A percentile compares a stretch with the other conserved stretches of the same genome.
These are phyloP conservation scores for Rutstroemia sp. DNA, from an alignment of 2,329 filamentous ascomycete species.

Conservation along the genomic window DNA sequence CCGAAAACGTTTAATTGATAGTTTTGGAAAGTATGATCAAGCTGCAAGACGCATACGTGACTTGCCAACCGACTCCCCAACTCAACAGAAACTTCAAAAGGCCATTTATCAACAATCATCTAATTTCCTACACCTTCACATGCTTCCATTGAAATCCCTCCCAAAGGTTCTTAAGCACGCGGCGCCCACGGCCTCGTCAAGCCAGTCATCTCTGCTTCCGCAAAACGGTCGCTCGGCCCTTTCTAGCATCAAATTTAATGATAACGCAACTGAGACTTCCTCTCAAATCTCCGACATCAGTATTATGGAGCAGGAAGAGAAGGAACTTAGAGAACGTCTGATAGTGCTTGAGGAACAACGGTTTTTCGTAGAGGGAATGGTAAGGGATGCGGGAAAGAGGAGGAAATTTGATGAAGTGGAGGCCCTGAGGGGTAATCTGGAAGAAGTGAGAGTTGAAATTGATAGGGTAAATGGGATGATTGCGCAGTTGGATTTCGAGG, in stretches of 20 bases:
- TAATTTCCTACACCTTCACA: conserved; percentile 63
- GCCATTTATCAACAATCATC: conserved; percentile 62
- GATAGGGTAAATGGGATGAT: conserved; percentile 53
- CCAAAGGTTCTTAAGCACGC: conserved; percentile 56
- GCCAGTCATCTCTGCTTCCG: conserved; percentile 11
- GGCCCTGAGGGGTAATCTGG: conserved; percentile 54
- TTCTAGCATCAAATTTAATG: conserved; percentile 51
- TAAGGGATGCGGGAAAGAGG: conserved; percentile 58
- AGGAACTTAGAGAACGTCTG: conserved; percentile 56
- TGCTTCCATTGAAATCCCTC: conserved; percentile 61
- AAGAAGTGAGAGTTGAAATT: conserved; percentile 59
- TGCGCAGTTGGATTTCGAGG: conserved; percentile 42
- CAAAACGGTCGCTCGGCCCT: conserved; percentile 35
- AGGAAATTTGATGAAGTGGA: conserved; percentile 64
- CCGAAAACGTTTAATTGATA: conserved; percentile 62
- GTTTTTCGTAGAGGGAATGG: conserved; percentile 65
- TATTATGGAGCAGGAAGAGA: conserved; percentile 60
- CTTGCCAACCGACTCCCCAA: conserved; percentile 54
- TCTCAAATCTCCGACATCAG: conserved; percentile 48
- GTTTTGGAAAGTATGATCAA: conserved; percentile 63
- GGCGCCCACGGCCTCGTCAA: conserved; percentile 41
- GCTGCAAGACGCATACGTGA: conserved; percentile 62
- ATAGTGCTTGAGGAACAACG: conserved; percentile 68
- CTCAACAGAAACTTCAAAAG: conserved; percentile 58
- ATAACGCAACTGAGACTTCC: conserved; percentile 35